A percentile compares a stretch with the other conserved stretches of the same genome.
Conservation (phyloP, 345 rosid genomes). For the Eutrema japonicum region DNA sequence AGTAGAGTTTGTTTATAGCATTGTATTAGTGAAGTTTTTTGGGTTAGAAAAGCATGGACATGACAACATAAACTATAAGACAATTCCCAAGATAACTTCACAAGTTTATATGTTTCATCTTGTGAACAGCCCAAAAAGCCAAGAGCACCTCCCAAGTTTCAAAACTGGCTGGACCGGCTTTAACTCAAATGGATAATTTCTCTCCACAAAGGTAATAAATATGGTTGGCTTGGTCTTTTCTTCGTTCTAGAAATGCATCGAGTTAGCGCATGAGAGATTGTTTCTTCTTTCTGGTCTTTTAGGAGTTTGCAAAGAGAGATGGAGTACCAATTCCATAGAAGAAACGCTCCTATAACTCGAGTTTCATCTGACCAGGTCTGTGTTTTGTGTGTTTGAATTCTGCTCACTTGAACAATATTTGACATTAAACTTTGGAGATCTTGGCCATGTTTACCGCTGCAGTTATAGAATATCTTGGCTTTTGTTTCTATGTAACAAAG, state of each 20-base stretch:
- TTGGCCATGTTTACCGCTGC: too few relatives aligned
- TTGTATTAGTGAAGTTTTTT: too few relatives aligned
- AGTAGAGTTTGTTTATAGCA: too few relatives aligned
- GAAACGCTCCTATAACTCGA: conserved; percentile 48
- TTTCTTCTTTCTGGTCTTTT: conserved; percentile 15
- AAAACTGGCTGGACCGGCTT: conserved; percentile 23
- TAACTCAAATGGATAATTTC: conserved; percentile 12
- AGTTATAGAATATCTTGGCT: too few relatives aligned
- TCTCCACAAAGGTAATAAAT: conserved; percentile 18
- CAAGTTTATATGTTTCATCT: conserved; percentile 6
- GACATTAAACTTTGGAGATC: too few relatives aligned
- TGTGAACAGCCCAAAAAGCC: conserved; percentile 36
- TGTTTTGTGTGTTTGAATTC: conserved; percentile 3
- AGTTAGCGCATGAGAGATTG: conserved; percentile 13
- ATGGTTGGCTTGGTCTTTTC: not conserved
- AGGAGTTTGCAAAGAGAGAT: conserved; percentile 47
- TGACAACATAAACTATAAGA: not conserved
- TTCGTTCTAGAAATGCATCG: not conserved
- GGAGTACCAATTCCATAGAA: conserved; percentile 41
- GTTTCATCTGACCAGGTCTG: conserved; percentile 78
- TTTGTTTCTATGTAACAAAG: not conserved
- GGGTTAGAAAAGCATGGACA: not conserved
- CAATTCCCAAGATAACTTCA: not conserved
- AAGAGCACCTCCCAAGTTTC: conserved; percentile 30
- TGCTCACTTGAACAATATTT: too few relatives aligned